Evolutionary conservation across 441 rosid genomes (phyloP), one percentile per base, ranked within the genome.

Genomic region (Macaranga tanarius): DNA sequence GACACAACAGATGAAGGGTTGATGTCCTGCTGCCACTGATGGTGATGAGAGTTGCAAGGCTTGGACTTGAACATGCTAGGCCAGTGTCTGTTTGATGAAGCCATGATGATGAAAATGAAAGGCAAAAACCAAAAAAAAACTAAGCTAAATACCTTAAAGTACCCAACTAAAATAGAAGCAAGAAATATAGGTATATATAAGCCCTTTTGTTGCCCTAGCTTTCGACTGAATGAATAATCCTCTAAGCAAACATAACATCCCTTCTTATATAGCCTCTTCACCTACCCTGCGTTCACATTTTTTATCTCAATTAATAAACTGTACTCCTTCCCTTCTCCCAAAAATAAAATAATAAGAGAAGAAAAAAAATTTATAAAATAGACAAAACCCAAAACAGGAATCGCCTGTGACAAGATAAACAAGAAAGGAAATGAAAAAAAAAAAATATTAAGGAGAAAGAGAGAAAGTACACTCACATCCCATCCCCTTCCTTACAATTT

Each of bases 51-150:
- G 78, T 86, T 87, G 89, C 89, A 85, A 67, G 97, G 98, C 87
- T 95, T 95, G 85, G 97, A 90, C 79, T 92, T 93, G 91, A 95
- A 95, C 99, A 92, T 83, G 80, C 98, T 95, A 73, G 99, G 97
- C 99, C 99, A 95, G 93, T 95, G 98, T 80, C 95, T 90, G 82
- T 93, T 93, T 73, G 99, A 93, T 59, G 99, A 95, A 86, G 95
- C 95, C 99, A 95, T 93, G 84, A 23, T 66, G 82, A 69, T 69
- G 68, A 72, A 66, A 3, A 1, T 13, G 7, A 61, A 86, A 65
- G 31, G 67, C 34, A 25, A 62, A 42, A 42, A 42, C 11, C 10
- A 42, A 44, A 55, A 20, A 7, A 40, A 44, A 55, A n/a, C 56
- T 57, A 23, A 51, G 0, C 16, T 16, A 61, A 50, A 56, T 23